These are phyloP conservation scores for Ogataea methanolica DNA, from an alignment of 805 yeast genomes.

Conservation along the genomic window DNA sequence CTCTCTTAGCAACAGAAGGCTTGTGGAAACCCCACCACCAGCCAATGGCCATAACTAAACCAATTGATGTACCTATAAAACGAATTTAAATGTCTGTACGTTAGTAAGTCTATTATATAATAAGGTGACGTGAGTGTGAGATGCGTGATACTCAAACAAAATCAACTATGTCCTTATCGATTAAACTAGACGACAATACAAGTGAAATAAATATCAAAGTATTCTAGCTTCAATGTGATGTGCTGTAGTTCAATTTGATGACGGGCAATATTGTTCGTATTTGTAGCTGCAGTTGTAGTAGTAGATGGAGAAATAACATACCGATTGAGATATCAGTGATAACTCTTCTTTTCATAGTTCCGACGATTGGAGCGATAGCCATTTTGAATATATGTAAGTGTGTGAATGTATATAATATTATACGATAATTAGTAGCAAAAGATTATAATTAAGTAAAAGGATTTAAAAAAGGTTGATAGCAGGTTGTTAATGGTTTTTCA, in stretches of 20 bases:
- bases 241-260: too few species aligned
- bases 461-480: too few species aligned
- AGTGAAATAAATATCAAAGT: too few species aligned
- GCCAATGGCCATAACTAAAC: slow-evolving; percentile 51
- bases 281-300: too few species aligned
- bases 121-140: neutral
- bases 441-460: too few species aligned
- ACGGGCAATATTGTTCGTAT: neutral
- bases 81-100: neutral
- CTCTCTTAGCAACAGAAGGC: slow-evolving; percentile 69
- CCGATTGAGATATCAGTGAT: slow-evolving; percentile 75
- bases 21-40: slow-evolving; percentile 90
- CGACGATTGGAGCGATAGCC: slow-evolving; percentile 85
- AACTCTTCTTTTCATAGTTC: slow-evolving; percentile 76
- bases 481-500: too few species aligned
- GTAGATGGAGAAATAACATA: slow-evolving; percentile 29
- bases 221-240: too few species aligned
- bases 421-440: neutral
- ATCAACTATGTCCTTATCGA: neutral
- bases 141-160: neutral
- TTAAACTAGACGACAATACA: too few species aligned
- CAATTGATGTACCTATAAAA: slow-evolving; percentile 23
- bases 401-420: slow-evolving; percentile 2
- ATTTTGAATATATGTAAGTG: slow-evolving; percentile 30
- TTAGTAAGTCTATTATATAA: slow-evolving; percentile 3